Evolutionary conservation across 2,329 filamentous ascomycete genomes (phyloP).

Genomic region (Colletotrichum shisoi): DNA sequence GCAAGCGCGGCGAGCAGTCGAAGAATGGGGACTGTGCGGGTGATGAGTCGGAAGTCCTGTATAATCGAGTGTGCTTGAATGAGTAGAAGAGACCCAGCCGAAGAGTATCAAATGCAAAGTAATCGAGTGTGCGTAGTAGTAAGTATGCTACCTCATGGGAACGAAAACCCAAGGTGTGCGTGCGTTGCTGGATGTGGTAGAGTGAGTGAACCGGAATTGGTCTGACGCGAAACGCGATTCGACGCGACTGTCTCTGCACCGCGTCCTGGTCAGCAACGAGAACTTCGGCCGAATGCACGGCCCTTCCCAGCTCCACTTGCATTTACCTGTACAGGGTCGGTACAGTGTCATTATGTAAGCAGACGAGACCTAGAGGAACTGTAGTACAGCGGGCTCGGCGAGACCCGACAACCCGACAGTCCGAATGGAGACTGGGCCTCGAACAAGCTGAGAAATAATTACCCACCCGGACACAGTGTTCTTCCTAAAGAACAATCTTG

Average conservation of each 20-base stretch:
- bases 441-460: not conserved
- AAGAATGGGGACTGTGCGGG: not conserved
- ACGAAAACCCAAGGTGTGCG: not conserved
- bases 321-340: not conserved
- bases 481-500: not conserved
- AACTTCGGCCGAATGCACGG: constrained; percentile 27
- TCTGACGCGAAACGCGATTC: constrained; percentile 25
- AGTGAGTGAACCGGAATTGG: constrained; percentile 17
- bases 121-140: not conserved
- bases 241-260: constrained; percentile 17
- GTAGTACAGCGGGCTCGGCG: not conserved
- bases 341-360: not conserved
- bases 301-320: not conserved
- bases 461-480: not conserved
- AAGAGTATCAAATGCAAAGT: constrained; percentile 1
- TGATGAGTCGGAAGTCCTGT: not conserved
- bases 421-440: not conserved
- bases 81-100: not conserved
- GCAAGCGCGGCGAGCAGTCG: constrained; percentile 2
- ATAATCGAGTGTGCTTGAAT: not conserved
- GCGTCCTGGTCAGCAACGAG: constrained; percentile 2
- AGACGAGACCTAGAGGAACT: not conserved
- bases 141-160: constrained; percentile 6
- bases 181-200: constrained; percentile 6
- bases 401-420: not conserved